phyloP scores from a whole-genome alignment of 2,329 filamentous ascomycete genomes.

The Botrytis paeoniae region DNA sequence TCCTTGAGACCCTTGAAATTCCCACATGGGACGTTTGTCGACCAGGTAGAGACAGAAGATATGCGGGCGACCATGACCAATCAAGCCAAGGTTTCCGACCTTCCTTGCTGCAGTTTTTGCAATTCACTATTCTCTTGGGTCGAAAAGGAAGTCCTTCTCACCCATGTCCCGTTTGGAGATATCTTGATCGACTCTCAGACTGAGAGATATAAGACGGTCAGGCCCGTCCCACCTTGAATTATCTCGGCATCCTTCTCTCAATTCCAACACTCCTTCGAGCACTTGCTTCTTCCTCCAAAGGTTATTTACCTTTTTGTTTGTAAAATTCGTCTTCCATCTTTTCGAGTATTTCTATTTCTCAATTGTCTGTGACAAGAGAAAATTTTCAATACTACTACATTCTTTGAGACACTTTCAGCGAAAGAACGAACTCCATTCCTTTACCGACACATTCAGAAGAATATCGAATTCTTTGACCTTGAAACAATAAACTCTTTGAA shows the following conservation, averaged over 20 bases:
- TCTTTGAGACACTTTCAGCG: slow-evolving; percentile 7
- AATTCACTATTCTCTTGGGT: neutral
- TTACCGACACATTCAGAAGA: neutral
- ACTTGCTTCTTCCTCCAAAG: slow-evolving; percentile 5
- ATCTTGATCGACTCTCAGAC: neutral
- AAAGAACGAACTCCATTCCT: slow-evolving; percentile 12
- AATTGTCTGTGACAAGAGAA: slow-evolving; percentile 9
- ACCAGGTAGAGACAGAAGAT: neutral
- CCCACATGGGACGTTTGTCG: neutral
- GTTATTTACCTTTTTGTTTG: neutral
- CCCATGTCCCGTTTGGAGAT: neutral
- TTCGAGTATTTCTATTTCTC: neutral
- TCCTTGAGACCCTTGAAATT: neutral
- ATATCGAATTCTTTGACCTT: slow-evolving; percentile 1
- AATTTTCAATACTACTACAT: neutral
- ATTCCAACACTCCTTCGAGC: slow-evolving; percentile 3
- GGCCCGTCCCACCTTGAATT: neutral
- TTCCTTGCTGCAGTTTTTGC: slow-evolving; percentile 12
- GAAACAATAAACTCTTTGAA: neutral
- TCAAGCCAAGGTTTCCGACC: slow-evolving; percentile 9
- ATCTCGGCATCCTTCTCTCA: slow-evolving; percentile 4
- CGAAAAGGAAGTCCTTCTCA: neutral
- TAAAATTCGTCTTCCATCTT: slow-evolving; percentile 3
- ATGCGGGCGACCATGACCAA: slow-evolving; percentile 6
- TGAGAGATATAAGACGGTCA: slow-evolving; percentile 14